Evolutionary conservation across 768 basidiomycete species (phyloP).

Genomic region (Megacollybia marginata): DNA sequence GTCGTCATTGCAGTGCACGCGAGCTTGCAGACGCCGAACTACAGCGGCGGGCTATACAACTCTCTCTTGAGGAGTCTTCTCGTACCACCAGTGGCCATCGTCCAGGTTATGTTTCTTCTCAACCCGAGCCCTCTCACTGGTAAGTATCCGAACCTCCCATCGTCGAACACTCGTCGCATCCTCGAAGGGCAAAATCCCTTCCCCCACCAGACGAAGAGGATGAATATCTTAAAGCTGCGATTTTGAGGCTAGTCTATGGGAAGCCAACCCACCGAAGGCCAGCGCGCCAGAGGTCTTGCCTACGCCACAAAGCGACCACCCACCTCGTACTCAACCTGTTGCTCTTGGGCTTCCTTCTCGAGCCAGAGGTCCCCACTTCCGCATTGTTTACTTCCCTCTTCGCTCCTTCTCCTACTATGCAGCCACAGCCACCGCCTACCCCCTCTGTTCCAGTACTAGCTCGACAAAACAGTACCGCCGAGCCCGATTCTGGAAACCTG

Average conservation of each 20-base stretch:
- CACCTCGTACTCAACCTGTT: slow-evolving; percentile 30
- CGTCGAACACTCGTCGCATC: slow-evolving; percentile 45
- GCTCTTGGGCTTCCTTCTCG: too few species aligned
- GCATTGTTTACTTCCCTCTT: too few species aligned
- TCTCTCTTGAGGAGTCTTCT: too few species aligned
- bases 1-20: too few species aligned
- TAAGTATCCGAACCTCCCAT: slow-evolving; percentile 67
- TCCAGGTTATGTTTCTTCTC: slow-evolving; percentile 64
- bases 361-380: too few species aligned
- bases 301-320: slow-evolving; percentile 40
- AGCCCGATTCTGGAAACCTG: too few species aligned
- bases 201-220: slow-evolving; percentile 74
- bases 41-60: slow-evolving; percentile 88
- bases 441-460: too few species aligned
- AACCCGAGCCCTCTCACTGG: slow-evolving; percentile 48
- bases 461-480: too few species aligned
- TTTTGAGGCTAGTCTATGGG: slow-evolving; percentile 91
- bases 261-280: slow-evolving; percentile 68
- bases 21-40: slow-evolving; percentile 85
- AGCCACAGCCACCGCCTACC: too few species aligned
- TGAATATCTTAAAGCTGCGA: slow-evolving; percentile 86
- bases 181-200: slow-evolving; percentile 16
- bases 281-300: slow-evolving; percentile 67
- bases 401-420: too few species aligned
- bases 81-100: slow-evolving; percentile 41